Conservation (phyloP, 2,329 filamentous ascomycete genomes). For the Arachnomyces sp. region DNA sequence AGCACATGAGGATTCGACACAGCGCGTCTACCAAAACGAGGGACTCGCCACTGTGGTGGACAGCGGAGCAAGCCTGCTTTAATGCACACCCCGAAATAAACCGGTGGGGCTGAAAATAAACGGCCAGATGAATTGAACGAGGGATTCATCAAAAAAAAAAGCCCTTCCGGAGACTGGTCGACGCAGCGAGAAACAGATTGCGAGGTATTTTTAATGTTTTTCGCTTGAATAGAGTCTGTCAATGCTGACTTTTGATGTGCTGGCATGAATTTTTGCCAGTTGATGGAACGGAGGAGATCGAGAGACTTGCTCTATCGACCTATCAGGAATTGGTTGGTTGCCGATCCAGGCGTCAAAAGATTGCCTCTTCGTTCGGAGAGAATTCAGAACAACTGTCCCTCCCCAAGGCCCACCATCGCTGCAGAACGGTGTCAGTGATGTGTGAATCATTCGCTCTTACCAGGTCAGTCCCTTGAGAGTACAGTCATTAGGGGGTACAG, state of each 20-base stretch:
- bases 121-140: background rate
- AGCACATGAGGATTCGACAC: slow-evolving; percentile 4
- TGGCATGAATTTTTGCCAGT: slow-evolving; percentile 83
- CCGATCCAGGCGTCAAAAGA: slow-evolving; percentile 26
- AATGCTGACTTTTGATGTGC: slow-evolving; percentile 54
- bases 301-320: slow-evolving; percentile 44
- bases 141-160: slow-evolving; percentile 1
- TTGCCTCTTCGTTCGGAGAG: slow-evolving; percentile 16
- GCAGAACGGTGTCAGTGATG: slow-evolving; percentile 15
- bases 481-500: slow-evolving; percentile 9
- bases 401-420: slow-evolving; percentile 14
- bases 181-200: background rate
- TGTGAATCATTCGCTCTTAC: slow-evolving; percentile 12
- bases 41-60: slow-evolving; percentile 11
- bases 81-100: slow-evolving; percentile 21
- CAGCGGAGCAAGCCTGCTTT: slow-evolving; percentile 20
- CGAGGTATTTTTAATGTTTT: slow-evolving; percentile 6
- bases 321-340: slow-evolving; percentile 31
- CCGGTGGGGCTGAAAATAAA: slow-evolving; percentile 23
- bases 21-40: slow-evolving; percentile 4
- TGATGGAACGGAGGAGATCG: slow-evolving; percentile 54
- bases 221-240: slow-evolving; percentile 7
- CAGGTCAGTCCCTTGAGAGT: slow-evolving; percentile 7
- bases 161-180: slow-evolving; percentile 3
- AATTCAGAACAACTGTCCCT: slow-evolving; percentile 8